These are phyloP conservation scores for Nannizziopsis barbatae DNA, from an alignment of 2,329 filamentous ascomycete genomes.

Conservation along the genomic window DNA sequence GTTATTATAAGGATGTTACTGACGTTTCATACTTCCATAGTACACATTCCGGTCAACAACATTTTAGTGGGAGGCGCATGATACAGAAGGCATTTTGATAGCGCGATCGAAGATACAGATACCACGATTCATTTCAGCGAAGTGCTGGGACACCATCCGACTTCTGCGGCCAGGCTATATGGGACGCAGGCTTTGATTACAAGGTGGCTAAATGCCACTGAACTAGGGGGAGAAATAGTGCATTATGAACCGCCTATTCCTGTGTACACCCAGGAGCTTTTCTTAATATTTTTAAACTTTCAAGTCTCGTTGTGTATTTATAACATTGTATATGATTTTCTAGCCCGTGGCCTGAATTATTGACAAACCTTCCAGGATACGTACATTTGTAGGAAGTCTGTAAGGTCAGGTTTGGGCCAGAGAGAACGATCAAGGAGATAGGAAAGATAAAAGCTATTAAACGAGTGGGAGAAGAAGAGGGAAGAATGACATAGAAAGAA, in stretches of 20 bases:
- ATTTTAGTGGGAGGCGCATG: conserved; percentile 40
- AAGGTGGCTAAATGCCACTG: not conserved
- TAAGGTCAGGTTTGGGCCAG: no score
- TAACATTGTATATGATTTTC: conserved; percentile 9
- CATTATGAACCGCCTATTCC: not conserved
- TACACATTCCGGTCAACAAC: conserved; percentile 43
- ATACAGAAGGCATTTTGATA: conserved; percentile 2
- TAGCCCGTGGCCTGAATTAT: not conserved
- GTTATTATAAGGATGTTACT: no score
- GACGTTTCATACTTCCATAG: conserved; percentile 19
- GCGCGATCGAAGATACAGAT: not conserved
- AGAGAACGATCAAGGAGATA: no score
- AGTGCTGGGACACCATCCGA: not conserved
- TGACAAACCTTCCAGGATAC: not conserved
- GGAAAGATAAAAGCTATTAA: no score
- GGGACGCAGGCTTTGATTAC: not conserved
- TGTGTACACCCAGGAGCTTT: not conserved
- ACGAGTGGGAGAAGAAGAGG: no score
- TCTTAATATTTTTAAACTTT: not conserved
- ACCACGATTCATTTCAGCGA: not conserved
- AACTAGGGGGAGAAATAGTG: not conserved
- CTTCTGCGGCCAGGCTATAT: not conserved
- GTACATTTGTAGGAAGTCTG: not conserved
- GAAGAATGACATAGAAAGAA: no score
- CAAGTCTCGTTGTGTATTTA: not conserved